Percentiles rank a stretch among this genome's conserved stretches.
Conservation (phyloP, 306 rosid species). For the Begonia loranthoides region DNA sequence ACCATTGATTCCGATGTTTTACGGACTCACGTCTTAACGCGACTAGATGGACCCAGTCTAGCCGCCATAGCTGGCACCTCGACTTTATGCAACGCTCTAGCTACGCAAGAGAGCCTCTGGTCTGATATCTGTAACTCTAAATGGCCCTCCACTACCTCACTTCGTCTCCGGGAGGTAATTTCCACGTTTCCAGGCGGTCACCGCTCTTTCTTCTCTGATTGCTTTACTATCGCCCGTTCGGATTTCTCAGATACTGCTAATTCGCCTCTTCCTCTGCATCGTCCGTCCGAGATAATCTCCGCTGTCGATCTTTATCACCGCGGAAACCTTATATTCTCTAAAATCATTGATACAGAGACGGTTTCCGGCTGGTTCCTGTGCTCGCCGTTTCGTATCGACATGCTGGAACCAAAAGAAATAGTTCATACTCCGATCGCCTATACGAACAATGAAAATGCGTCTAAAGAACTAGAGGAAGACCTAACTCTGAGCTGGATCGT, state of each 20-base stretch:
- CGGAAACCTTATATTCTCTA: conserved; percentile 26
- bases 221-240: conserved; percentile 12
- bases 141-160: conserved; percentile 60
- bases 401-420: conserved; percentile 52
- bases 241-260: not conserved
- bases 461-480: conserved; percentile 11
- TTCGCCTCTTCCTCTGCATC: not conserved
- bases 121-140: conserved; percentile 34
- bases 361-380: conserved; percentile 48
- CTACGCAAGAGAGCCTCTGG: conserved; percentile 35
- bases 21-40: conserved; percentile 48
- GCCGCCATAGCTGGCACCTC: conserved; percentile 46
- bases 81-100: conserved; percentile 31
- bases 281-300: conserved; percentile 29
- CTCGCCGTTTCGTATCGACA: conserved; percentile 64
- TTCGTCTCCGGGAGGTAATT: conserved; percentile 32
- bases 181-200: conserved; percentile 31
- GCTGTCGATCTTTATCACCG: conserved; percentile 54
- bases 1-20: conserved; percentile 43
- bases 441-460: conserved; percentile 7
- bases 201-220: conserved; percentile 56
- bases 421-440: conserved; percentile 30
- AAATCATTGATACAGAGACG: conserved; percentile 56
- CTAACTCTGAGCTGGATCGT: conserved; percentile 56
- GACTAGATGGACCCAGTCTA: conserved; percentile 59